phyloP scores from a whole-genome alignment of 257 asterid species.

The Leonotis leonurus region DNA sequence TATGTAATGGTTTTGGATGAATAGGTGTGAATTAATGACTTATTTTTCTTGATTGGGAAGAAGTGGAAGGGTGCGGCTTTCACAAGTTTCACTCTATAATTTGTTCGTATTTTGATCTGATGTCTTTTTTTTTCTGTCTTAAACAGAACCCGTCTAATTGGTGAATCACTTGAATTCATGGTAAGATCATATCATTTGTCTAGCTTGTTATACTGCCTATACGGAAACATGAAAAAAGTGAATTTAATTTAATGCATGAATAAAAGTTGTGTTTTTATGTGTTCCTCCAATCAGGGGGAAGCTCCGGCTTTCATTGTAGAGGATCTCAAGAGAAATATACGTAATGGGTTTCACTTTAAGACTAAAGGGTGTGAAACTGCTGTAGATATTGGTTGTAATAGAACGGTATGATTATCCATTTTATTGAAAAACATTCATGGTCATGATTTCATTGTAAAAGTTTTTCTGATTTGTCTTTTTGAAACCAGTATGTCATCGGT shows the following conservation, averaged over 20 bases:
- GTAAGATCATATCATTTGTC: slow-evolving; percentile 38
- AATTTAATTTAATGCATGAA: no score
- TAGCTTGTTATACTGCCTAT: no score
- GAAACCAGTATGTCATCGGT: slow-evolving; percentile 62
- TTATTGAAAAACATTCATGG: slow-evolving; percentile 16
- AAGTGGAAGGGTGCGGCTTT: not conserved
- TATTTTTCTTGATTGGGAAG: not conserved
- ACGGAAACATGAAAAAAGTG: no score
- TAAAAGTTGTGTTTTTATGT: slow-evolving; percentile 9
- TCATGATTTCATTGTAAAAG: slow-evolving; percentile 2
- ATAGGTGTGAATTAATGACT: not conserved
- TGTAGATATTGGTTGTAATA: slow-evolving; percentile 33
- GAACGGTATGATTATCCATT: slow-evolving; percentile 46
- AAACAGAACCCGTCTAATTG: slow-evolving; percentile 38
- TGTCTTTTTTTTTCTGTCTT: not conserved
- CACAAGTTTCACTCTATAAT: not conserved
- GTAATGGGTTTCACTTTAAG: slow-evolving; percentile 37
- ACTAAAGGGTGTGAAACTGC: slow-evolving; percentile 40
- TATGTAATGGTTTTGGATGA: not conserved
- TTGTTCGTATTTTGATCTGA: slow-evolving; percentile 19
- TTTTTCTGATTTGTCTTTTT: slow-evolving; percentile 16
- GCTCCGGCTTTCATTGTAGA: slow-evolving; percentile 78
- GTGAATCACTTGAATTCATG: slow-evolving; percentile 41
- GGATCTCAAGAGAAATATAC: slow-evolving; percentile 29
- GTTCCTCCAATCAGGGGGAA: slow-evolving; percentile 55